Evolutionary conservation across 148 eudicot species (phyloP).

Genomic region (Cornus florida): DNA sequence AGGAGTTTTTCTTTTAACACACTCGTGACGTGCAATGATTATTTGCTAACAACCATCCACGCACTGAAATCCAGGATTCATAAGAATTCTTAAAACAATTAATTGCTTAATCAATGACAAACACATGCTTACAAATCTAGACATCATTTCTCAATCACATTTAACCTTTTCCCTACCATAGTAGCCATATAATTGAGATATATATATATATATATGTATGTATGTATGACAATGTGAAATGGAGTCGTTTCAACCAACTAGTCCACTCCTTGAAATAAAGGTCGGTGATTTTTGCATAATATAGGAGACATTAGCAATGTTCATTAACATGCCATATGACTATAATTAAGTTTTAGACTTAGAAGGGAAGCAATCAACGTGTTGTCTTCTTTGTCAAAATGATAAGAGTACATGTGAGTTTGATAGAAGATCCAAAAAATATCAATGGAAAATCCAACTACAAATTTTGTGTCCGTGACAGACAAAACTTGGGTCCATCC

Average conservation of each 20-base stretch:
- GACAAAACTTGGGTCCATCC: background rate
- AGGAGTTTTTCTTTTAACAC: background rate
- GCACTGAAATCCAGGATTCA: background rate
- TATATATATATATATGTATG: too few relatives aligned
- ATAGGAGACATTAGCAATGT: background rate
- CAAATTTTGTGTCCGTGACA: background rate
- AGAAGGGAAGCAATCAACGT: background rate
- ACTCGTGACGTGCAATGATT: background rate
- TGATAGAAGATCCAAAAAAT: background rate
- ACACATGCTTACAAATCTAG: background rate
- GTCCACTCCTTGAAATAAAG: background rate
- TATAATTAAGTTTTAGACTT: background rate
- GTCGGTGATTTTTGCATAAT: too few relatives aligned
- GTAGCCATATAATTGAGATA: too few relatives aligned
- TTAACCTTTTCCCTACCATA: too few relatives aligned
- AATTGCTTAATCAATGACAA: background rate
- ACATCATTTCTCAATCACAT: background rate
- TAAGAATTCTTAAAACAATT: background rate
- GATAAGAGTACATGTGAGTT: background rate
- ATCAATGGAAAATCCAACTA: background rate
- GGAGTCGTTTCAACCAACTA: too few relatives aligned
- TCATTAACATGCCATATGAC: background rate
- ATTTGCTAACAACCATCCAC: background rate
- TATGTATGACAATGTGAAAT: too few relatives aligned
- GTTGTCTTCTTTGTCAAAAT: background rate